phyloP scores from a whole-genome alignment of 2,329 filamentous ascomycete species.

The Verticillium klebahnii region DNA sequence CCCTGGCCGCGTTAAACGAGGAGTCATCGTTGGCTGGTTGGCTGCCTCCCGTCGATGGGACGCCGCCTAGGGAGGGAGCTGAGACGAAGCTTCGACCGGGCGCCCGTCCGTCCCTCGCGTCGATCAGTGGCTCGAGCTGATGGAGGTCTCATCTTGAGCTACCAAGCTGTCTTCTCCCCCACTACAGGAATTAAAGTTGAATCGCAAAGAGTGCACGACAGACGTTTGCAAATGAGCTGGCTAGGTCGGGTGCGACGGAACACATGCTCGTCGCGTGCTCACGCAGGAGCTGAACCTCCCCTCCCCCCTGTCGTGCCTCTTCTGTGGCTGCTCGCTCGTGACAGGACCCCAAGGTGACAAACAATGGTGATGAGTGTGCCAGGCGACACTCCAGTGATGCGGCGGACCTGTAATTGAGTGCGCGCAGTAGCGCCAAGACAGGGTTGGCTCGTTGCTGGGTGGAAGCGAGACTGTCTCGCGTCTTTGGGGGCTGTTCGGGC shows the following conservation, averaged over 20 bases:
- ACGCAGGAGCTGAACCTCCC: not conserved
- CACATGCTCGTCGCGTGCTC: not conserved
- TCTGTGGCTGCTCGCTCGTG: not conserved
- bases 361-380: not conserved
- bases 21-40: not conserved
- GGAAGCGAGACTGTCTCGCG: not conserved
- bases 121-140: not conserved
- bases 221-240: not conserved
- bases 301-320: no score
- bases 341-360: not conserved
- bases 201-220: not conserved
- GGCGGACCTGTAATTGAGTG: not conserved
- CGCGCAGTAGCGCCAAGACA: not conserved
- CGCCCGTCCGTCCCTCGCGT: not conserved
- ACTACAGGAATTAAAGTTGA: not conserved
- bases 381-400: not conserved
- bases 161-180: not conserved
- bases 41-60: not conserved
- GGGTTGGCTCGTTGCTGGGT: not conserved
- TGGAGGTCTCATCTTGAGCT: not conserved
- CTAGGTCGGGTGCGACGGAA: not conserved
- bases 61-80: not conserved
- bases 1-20: not conserved
- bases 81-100: not conserved
- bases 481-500: not conserved